phyloP scores from a whole-genome alignment of 345 rosid species.

The Dimocarpus longan region DNA sequence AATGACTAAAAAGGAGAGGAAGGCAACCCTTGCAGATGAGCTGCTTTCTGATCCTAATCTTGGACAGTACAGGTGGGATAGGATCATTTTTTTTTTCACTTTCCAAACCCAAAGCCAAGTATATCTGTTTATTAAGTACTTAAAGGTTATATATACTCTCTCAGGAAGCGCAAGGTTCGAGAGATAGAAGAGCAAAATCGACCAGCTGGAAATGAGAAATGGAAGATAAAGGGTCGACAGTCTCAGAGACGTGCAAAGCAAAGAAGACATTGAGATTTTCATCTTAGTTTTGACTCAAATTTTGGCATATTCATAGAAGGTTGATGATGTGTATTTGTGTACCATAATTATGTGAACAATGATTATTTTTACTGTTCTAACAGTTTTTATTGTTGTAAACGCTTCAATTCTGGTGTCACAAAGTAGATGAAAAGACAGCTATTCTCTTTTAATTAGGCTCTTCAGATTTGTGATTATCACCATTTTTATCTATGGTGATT shows the following conservation, averaged over 20 bases:
- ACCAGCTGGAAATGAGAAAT: conserved; percentile 66
- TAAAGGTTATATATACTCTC: background rate
- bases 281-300: background rate
- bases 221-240: conserved; percentile 72
- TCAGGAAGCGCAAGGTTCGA: conserved; percentile 81
- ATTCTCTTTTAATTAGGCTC: no score
- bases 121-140: background rate
- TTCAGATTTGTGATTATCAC: background rate
- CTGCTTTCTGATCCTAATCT: conserved; percentile 60
- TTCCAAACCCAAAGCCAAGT: background rate
- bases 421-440: no score
- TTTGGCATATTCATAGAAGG: background rate
- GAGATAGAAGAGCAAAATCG: conserved; percentile 77
- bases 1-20: conserved; percentile 87
- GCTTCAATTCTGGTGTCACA: background rate
- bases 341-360: background rate
- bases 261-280: conserved; percentile 49
- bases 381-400: background rate
- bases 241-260: conserved; percentile 60
- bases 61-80: conserved; percentile 62
- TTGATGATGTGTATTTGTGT: background rate
- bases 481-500: no score
- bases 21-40: conserved; percentile 77
- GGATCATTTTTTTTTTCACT: background rate
- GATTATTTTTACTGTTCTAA: background rate